Conservation (phyloP, 208 protist genomes). For the Herpetomonas muscarum region DNA sequence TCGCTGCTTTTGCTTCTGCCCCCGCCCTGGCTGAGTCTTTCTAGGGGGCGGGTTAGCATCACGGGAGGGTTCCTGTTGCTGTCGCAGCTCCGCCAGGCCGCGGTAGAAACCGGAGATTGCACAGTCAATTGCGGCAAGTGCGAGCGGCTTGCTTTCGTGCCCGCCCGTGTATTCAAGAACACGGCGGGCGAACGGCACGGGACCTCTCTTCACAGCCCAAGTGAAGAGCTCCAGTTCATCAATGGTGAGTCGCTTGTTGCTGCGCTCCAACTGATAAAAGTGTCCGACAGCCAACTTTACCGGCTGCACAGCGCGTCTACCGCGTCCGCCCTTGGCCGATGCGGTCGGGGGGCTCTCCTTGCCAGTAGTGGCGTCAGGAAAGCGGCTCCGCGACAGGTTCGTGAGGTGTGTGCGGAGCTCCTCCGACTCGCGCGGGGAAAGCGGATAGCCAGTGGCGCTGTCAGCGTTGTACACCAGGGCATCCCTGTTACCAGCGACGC, state of each 20-base stretch:
- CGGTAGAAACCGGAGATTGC: conserved; percentile 20
- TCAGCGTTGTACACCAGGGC: no score
- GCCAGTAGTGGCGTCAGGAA: no score
- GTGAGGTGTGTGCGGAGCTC: no score
- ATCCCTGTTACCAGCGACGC: no score
- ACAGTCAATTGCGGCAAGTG: conserved; percentile 19
- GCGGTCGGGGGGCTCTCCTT: no score
- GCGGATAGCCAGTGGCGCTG: no score
- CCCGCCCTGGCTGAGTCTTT: no score
- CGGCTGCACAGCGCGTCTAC: background rate
- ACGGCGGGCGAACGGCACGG: conserved; percentile 27
- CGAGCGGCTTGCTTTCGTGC: conserved; percentile 17
- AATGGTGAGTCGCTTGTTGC: conserved; percentile 18
- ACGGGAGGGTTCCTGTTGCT: background rate
- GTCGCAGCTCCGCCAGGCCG: conserved; percentile 1
- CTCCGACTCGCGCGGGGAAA: no score
- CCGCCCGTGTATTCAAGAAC: conserved; percentile 20
- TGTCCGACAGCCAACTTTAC: conserved; percentile 29
- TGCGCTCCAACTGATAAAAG: conserved; percentile 35
- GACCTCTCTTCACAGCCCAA: conserved; percentile 27
- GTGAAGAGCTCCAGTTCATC: conserved; percentile 48
- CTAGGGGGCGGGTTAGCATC: no score
- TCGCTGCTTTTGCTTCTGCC: no score
- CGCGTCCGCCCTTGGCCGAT: background rate
- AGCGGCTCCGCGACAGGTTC: no score